Evolutionary conservation across 116 monocot species (phyloP).

Genomic region (Zostera marina): DNA sequence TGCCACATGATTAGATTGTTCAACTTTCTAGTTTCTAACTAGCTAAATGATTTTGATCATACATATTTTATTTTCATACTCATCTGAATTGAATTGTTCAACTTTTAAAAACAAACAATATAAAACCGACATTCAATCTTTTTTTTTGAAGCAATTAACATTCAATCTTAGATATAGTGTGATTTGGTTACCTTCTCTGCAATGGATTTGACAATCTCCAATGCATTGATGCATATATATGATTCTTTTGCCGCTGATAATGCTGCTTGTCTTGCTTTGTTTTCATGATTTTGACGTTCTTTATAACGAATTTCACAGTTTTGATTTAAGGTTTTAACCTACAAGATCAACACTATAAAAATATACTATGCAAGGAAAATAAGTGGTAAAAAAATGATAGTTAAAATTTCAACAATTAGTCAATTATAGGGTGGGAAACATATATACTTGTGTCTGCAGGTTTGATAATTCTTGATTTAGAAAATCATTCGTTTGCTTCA

Average conservation of each 20-base stretch:
- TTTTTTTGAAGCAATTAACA: no score
- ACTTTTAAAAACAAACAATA: no score
- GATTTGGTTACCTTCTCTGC: conserved; percentile 19
- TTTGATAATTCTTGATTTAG: conserved; percentile 31
- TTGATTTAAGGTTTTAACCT: conserved; percentile 34
- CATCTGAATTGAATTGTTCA: no score
- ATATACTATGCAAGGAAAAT: background rate
- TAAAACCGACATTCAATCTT: background rate
- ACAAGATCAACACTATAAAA: background rate
- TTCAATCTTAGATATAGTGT: background rate
- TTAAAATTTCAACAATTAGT: no score
- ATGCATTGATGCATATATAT: conserved; percentile 17
- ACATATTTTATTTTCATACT: no score
- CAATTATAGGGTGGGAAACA: no score
- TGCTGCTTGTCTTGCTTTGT: conserved; percentile 23
- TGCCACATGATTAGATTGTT: no score
- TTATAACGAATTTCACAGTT: conserved; percentile 34
- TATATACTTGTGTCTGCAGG: conserved; percentile 22
- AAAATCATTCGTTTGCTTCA: conserved; percentile 27
- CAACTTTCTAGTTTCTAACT: no score
- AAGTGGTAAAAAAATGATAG: conserved; percentile 4
- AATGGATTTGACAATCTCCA: conserved; percentile 27
- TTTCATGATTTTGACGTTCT: conserved; percentile 19
- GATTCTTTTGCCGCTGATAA: conserved; percentile 32
- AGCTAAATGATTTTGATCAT: no score